phyloP scores from a whole-genome alignment of 1,139 yeast genomes.

The Yamadazyma songkhlaensis region DNA sequence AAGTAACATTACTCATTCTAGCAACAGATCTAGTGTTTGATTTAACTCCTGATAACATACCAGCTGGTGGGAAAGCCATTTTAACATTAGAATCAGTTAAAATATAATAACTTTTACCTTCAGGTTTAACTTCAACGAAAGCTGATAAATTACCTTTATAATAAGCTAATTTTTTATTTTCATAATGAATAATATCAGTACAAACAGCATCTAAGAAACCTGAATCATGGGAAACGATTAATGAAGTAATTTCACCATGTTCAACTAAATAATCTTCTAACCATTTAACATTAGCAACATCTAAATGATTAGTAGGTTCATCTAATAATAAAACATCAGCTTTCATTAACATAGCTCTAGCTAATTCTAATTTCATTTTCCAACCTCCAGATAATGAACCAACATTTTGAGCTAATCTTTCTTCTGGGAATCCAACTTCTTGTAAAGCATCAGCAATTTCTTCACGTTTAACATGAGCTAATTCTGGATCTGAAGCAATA shows the following conservation, averaged over 20 bases:
- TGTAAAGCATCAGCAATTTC: constrained; percentile 75
- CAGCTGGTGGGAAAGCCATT: constrained; percentile 99
- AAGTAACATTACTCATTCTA: constrained; percentile 80
- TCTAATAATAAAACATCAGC: constrained; percentile 93
- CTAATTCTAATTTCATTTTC: constrained; percentile 98
- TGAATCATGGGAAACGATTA: constrained; percentile 96
- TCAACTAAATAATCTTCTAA: constrained; percentile 78
- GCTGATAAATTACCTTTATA: constrained; percentile 95
- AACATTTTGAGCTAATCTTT: constrained; percentile 83
- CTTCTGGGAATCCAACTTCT: constrained; percentile 89
- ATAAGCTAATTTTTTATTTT: constrained; percentile 89
- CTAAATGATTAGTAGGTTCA: constrained; percentile 99
- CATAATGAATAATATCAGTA: constrained; percentile 95
- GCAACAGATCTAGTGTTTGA: constrained; percentile 96
- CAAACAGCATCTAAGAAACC: constrained; percentile 95
- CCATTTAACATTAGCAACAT: constrained; percentile 93
- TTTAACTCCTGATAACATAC: constrained; percentile 92
- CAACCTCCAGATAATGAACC: constrained; percentile 98
- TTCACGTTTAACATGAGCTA: constrained; percentile 55
- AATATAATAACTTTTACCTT: constrained; percentile 96
- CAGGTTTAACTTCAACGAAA: constrained; percentile 89
- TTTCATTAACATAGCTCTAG: constrained; percentile 97
- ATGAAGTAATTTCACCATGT: constrained; percentile 84
- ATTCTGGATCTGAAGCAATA: constrained; percentile 88
- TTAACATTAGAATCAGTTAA: constrained; percentile 88